phyloP scores from a whole-genome alignment of 2,329 filamentous ascomycete species.

The Esteya vermicola region DNA sequence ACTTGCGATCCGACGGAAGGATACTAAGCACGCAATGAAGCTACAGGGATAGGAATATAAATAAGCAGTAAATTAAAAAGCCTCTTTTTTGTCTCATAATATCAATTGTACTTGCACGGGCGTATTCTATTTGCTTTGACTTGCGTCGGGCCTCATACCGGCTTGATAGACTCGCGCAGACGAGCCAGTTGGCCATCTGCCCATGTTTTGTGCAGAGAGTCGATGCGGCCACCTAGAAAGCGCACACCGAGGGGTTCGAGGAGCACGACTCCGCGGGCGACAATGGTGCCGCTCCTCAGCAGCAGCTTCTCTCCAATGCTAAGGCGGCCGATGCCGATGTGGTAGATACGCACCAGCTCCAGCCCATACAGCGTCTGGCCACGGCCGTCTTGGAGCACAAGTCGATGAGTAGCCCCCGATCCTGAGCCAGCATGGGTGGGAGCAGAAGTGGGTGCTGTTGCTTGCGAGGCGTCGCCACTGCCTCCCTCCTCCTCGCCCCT shows the following conservation, averaged over 20 bases:
- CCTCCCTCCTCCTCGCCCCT: slow-evolving; percentile 27
- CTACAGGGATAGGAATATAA: not conserved
- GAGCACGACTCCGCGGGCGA: slow-evolving; percentile 66
- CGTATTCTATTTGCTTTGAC: not conserved
- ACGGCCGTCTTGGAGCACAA: slow-evolving; percentile 67
- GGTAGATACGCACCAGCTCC: slow-evolving; percentile 53
- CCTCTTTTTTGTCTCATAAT: not conserved
- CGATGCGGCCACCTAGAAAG: slow-evolving; percentile 80
- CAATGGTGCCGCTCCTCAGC: slow-evolving; percentile 46
- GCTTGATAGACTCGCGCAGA: slow-evolving; percentile 43
- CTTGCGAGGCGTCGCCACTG: slow-evolving; percentile 11
- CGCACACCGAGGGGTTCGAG: slow-evolving; percentile 54
- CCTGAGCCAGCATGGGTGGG: slow-evolving; percentile 3
- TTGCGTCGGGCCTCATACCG: not conserved
- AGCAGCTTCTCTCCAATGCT: slow-evolving; percentile 73
- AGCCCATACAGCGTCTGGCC: slow-evolving; percentile 58
- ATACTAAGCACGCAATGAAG: too few relatives aligned
- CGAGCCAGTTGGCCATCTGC: slow-evolving; percentile 53
- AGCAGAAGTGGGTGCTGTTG: slow-evolving; percentile 1
- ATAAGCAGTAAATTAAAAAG: not conserved
- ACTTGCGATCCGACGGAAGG: too few relatives aligned
- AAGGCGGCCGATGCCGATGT: slow-evolving; percentile 48
- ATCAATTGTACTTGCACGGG: too few relatives aligned
- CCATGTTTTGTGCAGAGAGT: slow-evolving; percentile 69
- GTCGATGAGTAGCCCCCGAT: slow-evolving; percentile 50